Evolutionary conservation across 768 basidiomycete species (phyloP).

Genomic region (Cubamyces sp.): DNA sequence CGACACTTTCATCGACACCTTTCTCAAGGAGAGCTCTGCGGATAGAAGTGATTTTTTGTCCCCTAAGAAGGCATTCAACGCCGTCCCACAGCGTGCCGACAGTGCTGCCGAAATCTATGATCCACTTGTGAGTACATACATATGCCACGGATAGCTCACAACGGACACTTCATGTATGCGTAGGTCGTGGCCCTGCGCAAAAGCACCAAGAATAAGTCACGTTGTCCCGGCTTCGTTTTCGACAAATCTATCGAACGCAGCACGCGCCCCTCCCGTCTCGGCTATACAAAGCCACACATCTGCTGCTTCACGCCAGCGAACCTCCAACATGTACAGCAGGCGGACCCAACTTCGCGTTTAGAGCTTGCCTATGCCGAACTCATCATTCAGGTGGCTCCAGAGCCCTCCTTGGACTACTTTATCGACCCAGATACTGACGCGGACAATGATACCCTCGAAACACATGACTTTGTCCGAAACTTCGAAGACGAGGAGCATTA

Average conservation of each 20-base stretch:
- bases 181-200: neutral
- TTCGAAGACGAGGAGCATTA: neutral
- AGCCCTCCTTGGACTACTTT: slow-evolving; percentile 13
- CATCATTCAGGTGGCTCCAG: slow-evolving; percentile 13
- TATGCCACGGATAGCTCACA: neutral
- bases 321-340: neutral
- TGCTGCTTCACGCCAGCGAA: slow-evolving; percentile 10
- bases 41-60: neutral
- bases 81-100: neutral
- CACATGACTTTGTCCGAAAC: slow-evolving; percentile 1
- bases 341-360: neutral
- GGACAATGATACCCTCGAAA: neutral
- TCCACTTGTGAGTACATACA: neutral
- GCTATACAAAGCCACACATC: slow-evolving; percentile 9
- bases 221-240: slow-evolving; percentile 17
- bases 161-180: slow-evolving; percentile 24
- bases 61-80: neutral
- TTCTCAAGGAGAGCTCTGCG: neutral
- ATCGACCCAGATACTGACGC: neutral
- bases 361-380: slow-evolving; percentile 19
- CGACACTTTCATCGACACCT: neutral
- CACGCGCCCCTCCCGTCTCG: neutral
- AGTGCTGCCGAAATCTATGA: neutral
- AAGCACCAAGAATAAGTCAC: neutral
- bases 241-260: neutral